phyloP scores from a whole-genome alignment of 345 rosid species.

The Passiflora organensis region DNA sequence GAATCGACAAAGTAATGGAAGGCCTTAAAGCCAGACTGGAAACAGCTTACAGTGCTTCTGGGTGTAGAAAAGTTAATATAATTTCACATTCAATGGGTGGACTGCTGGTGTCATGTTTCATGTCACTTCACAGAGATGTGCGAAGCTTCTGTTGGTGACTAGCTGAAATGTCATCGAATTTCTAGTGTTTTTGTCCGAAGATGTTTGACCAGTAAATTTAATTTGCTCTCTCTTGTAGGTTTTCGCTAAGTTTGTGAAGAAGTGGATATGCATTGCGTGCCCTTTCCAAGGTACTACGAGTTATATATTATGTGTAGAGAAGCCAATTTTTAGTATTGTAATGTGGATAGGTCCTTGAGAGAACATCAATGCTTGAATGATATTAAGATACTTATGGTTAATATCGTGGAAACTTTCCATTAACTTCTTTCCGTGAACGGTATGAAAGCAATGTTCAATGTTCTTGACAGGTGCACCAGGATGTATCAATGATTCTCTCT shows the following conservation, averaged over 20 bases:
- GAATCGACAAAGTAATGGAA: slow-evolving; percentile 53
- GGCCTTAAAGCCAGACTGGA: slow-evolving; percentile 68
- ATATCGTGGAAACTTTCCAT: background rate
- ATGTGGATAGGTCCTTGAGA: no score
- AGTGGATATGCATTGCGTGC: slow-evolving; percentile 85
- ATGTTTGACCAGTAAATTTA: slow-evolving; percentile 8
- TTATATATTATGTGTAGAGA: no score
- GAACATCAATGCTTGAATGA: no score
- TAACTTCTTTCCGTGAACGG: background rate
- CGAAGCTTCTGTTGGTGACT: slow-evolving; percentile 16
- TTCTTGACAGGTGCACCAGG: slow-evolving; percentile 78
- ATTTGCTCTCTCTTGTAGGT: slow-evolving; percentile 37
- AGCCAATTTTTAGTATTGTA: no score
- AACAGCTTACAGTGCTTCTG: slow-evolving; percentile 66
- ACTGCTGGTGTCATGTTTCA: slow-evolving; percentile 61
- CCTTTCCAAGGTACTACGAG: slow-evolving; percentile 71
- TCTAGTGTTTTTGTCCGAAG: no score
- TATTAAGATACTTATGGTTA: no score
- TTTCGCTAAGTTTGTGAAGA: slow-evolving; percentile 63
- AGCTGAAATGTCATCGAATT: no score
- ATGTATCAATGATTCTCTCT: slow-evolving; percentile 74
- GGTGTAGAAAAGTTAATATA: slow-evolving; percentile 61
- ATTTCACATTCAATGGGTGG: slow-evolving; percentile 97
- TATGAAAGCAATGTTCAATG: slow-evolving; percentile 3
- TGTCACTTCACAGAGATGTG: slow-evolving; percentile 66